phyloP scores from a whole-genome alignment of 2,329 filamentous ascomycete genomes.

The Penicillium sp. region DNA sequence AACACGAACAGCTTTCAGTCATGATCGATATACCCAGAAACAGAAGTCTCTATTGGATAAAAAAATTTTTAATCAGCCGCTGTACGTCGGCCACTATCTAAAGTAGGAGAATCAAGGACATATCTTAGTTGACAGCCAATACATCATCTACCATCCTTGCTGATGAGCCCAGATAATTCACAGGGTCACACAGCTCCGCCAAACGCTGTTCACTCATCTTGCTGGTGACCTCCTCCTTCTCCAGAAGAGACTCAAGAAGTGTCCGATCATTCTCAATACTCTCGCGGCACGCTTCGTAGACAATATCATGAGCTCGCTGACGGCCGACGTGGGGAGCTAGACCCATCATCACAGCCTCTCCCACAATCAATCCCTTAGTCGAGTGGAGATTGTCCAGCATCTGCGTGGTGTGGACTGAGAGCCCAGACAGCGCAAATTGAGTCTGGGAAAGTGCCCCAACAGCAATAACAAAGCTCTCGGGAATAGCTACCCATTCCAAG shows the following conservation, averaged over 20 bases:
- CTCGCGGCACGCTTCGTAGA: conserved; percentile 61
- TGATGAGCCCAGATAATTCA: conserved; percentile 51
- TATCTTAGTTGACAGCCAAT: conserved; percentile 24
- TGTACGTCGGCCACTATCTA: background rate
- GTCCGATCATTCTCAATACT: conserved; percentile 54
- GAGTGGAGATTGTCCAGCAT: conserved; percentile 61
- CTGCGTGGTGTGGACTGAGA: conserved; percentile 57
- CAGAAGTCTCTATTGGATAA: background rate
- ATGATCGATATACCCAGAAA: background rate
- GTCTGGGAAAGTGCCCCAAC: conserved; percentile 61
- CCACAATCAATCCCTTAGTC: conserved; percentile 61
- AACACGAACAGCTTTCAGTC: background rate
- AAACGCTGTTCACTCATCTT: conserved; percentile 57
- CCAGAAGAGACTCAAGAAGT: conserved; percentile 52
- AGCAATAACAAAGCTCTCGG: conserved; percentile 60
- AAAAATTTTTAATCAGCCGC: background rate
- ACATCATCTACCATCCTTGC: conserved; percentile 44
- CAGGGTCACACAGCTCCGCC: conserved; percentile 61
- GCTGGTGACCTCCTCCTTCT: conserved; percentile 48
- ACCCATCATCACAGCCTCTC: conserved; percentile 67
- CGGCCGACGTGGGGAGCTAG: conserved; percentile 60
- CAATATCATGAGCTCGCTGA: conserved; percentile 61
- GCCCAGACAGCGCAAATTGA: conserved; percentile 58
- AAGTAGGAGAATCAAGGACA: background rate
- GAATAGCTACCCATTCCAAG: conserved; percentile 63